phyloP scores from a whole-genome alignment of 495 filamentous ascomycete species.

The Penicillium desertorum region DNA sequence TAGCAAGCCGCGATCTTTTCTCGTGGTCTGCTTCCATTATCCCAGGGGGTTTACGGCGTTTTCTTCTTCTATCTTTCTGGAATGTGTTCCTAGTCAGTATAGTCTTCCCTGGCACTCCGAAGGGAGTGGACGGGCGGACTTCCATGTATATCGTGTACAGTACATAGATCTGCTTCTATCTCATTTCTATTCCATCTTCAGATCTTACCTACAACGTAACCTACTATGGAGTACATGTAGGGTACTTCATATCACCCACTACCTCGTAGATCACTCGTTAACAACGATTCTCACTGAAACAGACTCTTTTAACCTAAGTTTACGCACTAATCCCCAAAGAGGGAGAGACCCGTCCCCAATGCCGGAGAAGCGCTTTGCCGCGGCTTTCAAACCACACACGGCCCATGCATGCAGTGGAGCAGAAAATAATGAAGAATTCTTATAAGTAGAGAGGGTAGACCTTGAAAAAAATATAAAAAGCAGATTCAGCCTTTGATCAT shows the following conservation, averaged over 20 bases:
- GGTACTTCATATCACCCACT: background rate
- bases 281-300: background rate
- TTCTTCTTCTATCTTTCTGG: constrained; percentile 19
- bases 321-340: constrained; percentile 5
- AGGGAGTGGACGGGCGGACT: constrained; percentile 3
- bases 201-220: background rate
- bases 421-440: background rate
- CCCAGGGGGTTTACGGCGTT: constrained; percentile 35
- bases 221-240: background rate
- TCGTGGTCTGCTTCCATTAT: constrained; percentile 28
- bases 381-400: background rate
- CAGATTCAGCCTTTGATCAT: background rate
- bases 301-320: background rate
- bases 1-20: constrained; percentile 25
- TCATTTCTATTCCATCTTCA: constrained; percentile 20
- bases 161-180: constrained; percentile 33
- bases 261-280: background rate
- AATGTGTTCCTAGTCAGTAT: constrained; percentile 19
- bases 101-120: background rate
- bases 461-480: constrained; percentile 3
- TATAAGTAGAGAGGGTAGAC: background rate
- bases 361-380: constrained; percentile 15
- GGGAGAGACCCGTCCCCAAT: background rate
- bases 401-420: constrained; percentile 12
- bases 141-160: constrained; percentile 37